Percentiles rank a stretch among this genome's conserved stretches.
phyloP scores from a whole-genome alignment of 306 rosid genomes.

The Fagus sylvatica region DNA sequence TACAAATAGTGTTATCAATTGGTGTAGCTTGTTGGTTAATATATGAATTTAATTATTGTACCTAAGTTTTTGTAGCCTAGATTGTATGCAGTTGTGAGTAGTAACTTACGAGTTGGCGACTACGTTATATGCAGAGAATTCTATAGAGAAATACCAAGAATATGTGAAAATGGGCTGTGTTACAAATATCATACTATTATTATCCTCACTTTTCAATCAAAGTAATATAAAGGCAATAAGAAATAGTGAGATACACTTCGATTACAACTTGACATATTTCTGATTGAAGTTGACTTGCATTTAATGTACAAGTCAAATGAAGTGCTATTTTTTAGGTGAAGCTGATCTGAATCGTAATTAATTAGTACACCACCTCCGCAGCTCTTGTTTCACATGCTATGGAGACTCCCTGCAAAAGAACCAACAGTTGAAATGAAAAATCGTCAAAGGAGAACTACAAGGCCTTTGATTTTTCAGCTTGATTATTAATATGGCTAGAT shows the following conservation, averaged over 20 bases:
- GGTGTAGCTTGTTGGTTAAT: too few species aligned
- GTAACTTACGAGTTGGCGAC: too few species aligned
- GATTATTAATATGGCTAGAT: neutral
- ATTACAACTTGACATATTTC: neutral
- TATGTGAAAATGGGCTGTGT: slow-evolving; percentile 2
- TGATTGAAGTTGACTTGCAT: neutral
- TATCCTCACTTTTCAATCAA: neutral
- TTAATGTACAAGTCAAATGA: neutral
- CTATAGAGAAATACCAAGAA: neutral
- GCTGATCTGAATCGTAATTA: slow-evolving; percentile 3
- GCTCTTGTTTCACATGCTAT: slow-evolving; percentile 54
- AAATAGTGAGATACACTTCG: neutral
- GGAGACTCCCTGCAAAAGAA: slow-evolving; percentile 64
- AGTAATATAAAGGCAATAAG: neutral
- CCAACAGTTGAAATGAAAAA: neutral
- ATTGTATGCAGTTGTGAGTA: too few species aligned
- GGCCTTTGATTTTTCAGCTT: neutral
- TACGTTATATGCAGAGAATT: neutral
- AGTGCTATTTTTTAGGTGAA: neutral
- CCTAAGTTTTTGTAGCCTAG: too few species aligned
- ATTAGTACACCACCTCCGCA: slow-evolving; percentile 26
- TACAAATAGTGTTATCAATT: too few species aligned
- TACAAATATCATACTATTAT: neutral
- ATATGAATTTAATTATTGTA: too few species aligned
- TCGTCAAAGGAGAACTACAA: neutral